Base-by-base conservation (phyloP, 1,139 yeast genomes). In the Pichia sp. region DNA sequence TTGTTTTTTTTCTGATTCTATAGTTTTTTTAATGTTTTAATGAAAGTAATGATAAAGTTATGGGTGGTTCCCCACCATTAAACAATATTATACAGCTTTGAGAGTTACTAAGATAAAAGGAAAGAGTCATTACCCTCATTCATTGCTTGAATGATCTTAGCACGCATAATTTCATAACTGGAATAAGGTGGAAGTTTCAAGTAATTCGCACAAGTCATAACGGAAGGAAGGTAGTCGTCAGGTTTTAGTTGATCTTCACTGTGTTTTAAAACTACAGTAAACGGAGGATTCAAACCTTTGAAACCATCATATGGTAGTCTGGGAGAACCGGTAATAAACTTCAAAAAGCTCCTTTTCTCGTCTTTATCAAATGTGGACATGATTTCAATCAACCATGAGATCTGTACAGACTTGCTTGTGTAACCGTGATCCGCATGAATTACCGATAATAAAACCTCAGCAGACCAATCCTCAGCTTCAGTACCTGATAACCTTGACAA, bases 161-260 rank as follows among this genome's bases (percentile, higher is more conserved):
- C 57, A 43, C 61, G 67, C 79, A 91, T 71, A 1, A 84, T 62
- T 24, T 68, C 77, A 47, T 69, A 71, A 23, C 74, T 66, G 2
- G 86, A 72, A 57, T 91, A 91, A 47, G 82, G 76, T 2, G 98
- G 98, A 23, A 91, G 65, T 60, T 91, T 91, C 50, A 91, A 70
- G 57, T 91, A 91, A 59, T 91, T 91, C 5, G 95, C 97, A 67
- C 98, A 91, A 0, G 98, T 91, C 98, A 91, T 91, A 4, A 91
- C 98, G 63, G 96, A 86, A 2, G 98, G 98, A 45, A 91, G 67
- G 54, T 83, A 88, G 49, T 81, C 89, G 60, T 91, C 95, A n/a
- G 86, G 75, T 17, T 66, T 62, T 38, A 74, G 58, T 1, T 75
- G 77, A 43, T 71, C 78, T 46, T 89, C 96, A 9, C 83, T 74